Evolutionary conservation across 148 eudicot genomes (phyloP).

Genomic region (Vaccinium corymbosum): DNA sequence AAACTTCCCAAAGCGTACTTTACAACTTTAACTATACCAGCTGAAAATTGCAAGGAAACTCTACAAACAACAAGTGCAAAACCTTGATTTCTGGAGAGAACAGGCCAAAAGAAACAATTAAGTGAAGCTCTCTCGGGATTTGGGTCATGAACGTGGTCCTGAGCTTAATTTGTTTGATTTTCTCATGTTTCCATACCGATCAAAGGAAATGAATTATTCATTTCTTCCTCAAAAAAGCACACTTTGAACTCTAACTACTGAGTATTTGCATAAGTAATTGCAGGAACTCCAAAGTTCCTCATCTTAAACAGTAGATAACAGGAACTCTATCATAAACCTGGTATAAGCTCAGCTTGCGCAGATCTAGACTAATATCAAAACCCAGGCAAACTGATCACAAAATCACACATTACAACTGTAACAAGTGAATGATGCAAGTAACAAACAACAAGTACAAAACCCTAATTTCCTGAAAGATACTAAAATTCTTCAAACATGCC

Average conservation of each 20-base stretch:
- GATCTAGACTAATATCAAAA: too few species aligned
- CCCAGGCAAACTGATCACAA: not conserved
- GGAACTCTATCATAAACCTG: too few species aligned
- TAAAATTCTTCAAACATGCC: not conserved
- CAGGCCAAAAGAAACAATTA: not conserved
- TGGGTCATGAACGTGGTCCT: conserved; percentile 59
- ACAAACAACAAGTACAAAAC: not conserved
- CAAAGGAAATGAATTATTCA: too few species aligned
- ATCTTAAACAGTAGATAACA: too few species aligned
- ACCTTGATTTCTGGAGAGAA: not conserved
- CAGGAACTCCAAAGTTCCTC: too few species aligned
- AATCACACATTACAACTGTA: not conserved
- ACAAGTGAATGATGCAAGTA: not conserved
- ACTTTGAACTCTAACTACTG: too few species aligned
- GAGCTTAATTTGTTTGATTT: too few species aligned
- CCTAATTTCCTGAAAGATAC: not conserved
- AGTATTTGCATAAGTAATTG: too few species aligned
- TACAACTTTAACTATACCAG: not conserved
- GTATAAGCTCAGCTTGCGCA: too few species aligned
- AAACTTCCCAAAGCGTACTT: not conserved
- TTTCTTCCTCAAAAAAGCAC: too few species aligned
- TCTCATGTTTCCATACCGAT: too few species aligned
- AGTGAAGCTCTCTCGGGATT: conserved; percentile 37
- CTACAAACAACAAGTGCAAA: not conserved
- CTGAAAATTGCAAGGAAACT: not conserved